Percentiles rank a stretch among this genome's conserved stretches.
phyloP scores from a whole-genome alignment of 768 basidiomycete genomes.

The Tricholoma saponaceum region DNA sequence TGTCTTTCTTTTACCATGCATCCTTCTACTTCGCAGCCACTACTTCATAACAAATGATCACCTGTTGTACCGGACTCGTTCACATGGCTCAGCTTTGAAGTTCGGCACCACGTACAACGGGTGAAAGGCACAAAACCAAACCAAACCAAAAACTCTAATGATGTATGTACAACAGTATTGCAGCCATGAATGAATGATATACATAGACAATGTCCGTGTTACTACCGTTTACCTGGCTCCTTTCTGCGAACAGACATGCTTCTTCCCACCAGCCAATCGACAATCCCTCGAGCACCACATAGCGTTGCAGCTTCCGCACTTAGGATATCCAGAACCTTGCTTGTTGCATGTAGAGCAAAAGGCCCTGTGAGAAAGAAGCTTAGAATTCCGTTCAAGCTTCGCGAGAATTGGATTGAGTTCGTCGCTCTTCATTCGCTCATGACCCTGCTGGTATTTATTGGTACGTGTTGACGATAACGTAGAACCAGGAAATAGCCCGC shows the following conservation, averaged over 20 bases:
- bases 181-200: background rate
- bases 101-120: background rate
- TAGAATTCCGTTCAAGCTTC: conserved; percentile 48
- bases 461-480: conserved; percentile 17
- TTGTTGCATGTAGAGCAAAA: conserved; percentile 52
- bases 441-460: conserved; percentile 4
- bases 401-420: conserved; percentile 46
- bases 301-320: conserved; percentile 54
- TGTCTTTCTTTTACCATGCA: background rate
- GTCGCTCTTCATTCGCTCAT: conserved; percentile 5
- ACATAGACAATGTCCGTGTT: background rate
- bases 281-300: conserved; percentile 67
- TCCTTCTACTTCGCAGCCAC: background rate
- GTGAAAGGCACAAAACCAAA: background rate
- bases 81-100: no score
- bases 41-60: background rate
- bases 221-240: background rate
- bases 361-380: conserved; percentile 34
- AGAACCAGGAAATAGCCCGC: conserved; percentile 8
- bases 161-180: background rate
- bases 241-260: conserved; percentile 39
- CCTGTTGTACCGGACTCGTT: no score
- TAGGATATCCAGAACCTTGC: conserved; percentile 51
- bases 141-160: background rate
- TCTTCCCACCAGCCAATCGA: conserved; percentile 47